Percentiles rank a stretch among this genome's conserved stretches.
These are phyloP conservation scores for Rhizophora mangle DNA, from an alignment of 345 rosid species.

Conservation along the genomic window DNA sequence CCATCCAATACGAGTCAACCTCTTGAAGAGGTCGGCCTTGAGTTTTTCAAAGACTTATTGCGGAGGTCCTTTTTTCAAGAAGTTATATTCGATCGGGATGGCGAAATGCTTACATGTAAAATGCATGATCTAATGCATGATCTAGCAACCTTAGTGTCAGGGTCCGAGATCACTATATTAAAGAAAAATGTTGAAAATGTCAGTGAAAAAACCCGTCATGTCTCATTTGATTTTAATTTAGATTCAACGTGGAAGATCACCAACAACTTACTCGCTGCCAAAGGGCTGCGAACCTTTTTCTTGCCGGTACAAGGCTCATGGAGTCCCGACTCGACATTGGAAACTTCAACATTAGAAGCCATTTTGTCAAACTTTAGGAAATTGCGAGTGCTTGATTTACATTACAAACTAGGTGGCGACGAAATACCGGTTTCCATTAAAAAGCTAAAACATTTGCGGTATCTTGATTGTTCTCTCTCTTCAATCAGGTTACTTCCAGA, in stretches of 20 bases:
- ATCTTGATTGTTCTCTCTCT: constrained; percentile 15
- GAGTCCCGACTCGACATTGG: neutral
- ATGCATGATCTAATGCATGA: neutral
- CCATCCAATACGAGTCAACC: neutral
- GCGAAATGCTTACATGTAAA: neutral
- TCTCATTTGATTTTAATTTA: neutral
- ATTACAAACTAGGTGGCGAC: neutral
- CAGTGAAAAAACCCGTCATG: neutral
- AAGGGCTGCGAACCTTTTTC: neutral
- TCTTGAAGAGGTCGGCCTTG: constrained; percentile 14
- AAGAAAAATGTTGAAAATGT: neutral
- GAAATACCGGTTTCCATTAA: constrained; percentile 1
- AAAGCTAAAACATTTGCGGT: constrained; percentile 16
- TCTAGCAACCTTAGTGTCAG: neutral
- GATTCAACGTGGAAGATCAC: no score
- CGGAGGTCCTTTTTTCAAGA: constrained; percentile 17
- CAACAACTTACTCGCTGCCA: no score
- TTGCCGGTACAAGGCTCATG: neutral
- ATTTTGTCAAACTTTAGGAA: neutral
- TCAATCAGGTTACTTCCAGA: constrained; percentile 8
- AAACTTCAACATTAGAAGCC: neutral
- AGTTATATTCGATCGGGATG: neutral
- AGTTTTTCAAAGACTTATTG: constrained; percentile 15
- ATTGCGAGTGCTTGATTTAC: neutral
- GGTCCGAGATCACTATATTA: neutral